Base-by-base conservation (phyloP, 495 filamentous ascomycete species). In the Coniosporium apollinis region DNA sequence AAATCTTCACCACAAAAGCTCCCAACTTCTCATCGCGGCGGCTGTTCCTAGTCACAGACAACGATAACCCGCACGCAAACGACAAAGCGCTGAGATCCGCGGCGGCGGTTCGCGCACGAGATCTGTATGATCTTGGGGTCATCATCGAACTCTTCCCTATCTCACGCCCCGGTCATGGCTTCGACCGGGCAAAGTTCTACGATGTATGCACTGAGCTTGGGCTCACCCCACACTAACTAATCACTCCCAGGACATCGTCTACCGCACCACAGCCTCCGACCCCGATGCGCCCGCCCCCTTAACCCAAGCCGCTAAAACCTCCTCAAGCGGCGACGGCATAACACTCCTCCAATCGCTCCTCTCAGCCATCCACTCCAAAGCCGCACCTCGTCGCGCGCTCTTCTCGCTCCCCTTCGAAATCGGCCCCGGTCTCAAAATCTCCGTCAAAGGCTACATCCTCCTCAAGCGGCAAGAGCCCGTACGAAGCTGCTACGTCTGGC, bases 91-190 rank as follows among this genome's bases (percentile, higher is more conserved):
- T 76, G 15, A 76, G 73, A 25, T 79, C 77, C 26, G 72, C 76
- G 14, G 79, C 91, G 3, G 76, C 82, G 5, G 81, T 84, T 2
- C 71, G 85, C 22, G 91, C 89, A 17, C 89, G 89, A 50, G 91
- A 99, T 63, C 55, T 99, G 5, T 94, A 96, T 45, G 91, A 99
- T 50, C 64, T 96, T 5, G 86, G 87, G 6, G 83, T 94, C 8
- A 74, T 70, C 4, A 91, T 99, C 37, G 89, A 96, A 48, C 69
- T 96, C 2, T 96, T 96, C 47, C 86, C 89, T 3, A 87, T 99
- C 34, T 82, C 82, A 6, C 66, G 63, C 8, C 68, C 67, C 2
- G 73, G 70, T 14, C 69, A 75, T 49, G 69, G 73, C 28, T 99
- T 99, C 49, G 80, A 94, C 48, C 61, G 78, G 11, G 63, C 72